A percentile compares a stretch with the other conserved stretches of the same genome.
Conservation (phyloP, 148 eudicot species). For the Rhododendron vialii region DNA sequence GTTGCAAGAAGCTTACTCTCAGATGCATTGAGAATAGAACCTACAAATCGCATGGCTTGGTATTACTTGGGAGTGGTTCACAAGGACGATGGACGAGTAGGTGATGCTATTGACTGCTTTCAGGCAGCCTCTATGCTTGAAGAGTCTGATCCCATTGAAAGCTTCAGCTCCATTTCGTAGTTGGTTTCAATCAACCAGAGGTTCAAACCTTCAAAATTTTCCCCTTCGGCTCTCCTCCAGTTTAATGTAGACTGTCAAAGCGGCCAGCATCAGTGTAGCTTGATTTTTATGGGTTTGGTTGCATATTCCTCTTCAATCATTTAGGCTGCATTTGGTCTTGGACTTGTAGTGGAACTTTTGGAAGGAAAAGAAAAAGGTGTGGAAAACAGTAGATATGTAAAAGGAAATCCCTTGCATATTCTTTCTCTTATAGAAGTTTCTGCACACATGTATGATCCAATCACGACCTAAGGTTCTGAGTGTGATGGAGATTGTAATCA, state of each 20-base stretch:
- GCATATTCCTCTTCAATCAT: background rate
- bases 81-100: conserved; percentile 64
- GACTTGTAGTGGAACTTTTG: background rate
- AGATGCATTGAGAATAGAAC: conserved; percentile 85
- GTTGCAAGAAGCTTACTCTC: conserved; percentile 75
- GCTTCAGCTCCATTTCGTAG: conserved; percentile 58
- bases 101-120: conserved; percentile 92
- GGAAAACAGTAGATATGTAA: no score
- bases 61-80: conserved; percentile 83
- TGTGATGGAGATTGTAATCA: background rate
- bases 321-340: background rate
- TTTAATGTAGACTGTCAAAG: background rate
- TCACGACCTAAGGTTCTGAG: background rate
- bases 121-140: conserved; percentile 98
- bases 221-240: conserved; percentile 8
- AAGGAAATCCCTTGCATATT: background rate
- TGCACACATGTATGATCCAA: background rate
- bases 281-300: background rate
- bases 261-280: background rate
- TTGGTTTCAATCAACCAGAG: background rate
- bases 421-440: background rate
- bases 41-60: conserved; percentile 89
- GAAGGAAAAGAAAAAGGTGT: background rate
- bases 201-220: background rate
- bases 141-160: conserved; percentile 91